Base-by-base conservation (phyloP, 176 grass and related monocot species). In the Raddia distichophylla region DNA sequence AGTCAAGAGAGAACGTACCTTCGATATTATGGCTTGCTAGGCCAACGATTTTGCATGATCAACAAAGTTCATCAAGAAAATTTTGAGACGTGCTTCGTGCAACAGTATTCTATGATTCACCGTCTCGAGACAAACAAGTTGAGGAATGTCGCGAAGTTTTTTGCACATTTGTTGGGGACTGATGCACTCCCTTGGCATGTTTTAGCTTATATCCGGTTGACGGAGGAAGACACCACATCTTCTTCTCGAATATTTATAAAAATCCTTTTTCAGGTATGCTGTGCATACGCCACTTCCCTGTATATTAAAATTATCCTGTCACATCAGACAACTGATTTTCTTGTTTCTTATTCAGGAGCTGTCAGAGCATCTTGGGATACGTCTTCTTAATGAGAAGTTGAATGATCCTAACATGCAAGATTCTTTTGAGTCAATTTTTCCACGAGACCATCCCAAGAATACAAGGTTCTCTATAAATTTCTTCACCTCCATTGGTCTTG, bases 51-150 rank as follows among this genome's bases (percentile, higher is more conserved):
- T 78, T 98, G 95, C 90, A 91, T 95, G 90, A 95, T 98, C 60
- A 95, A 98, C 66, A 93, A 90, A 93, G 79, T 98, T 64, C 52
- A 95, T 66, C 93, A 98, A 75, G 95, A 98, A 58, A 98, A 98
- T 71, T 98, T 98, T 69, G 95, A 98, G 64, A 94, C 91, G 45
- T 98, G 89, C 57, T 95, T 98, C 22, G 93, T 98, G 3, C 92
- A 98, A 15, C 95, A 98, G 46, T 98, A 98, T 86, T 95, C 90
- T 1, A 98, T 98, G 95, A 95, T 95, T 72, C 95, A 98, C 68
- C 86, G 93, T 6, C 88, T 95, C 0, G 93, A 98, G 79, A 98
- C 95, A 32, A 98, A 95, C 52, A 98, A 98, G 82, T 37, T 98
- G 40, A 87, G 95, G 42, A 98, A 95, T 84, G 95, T 98, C 11